Conservation (phyloP, 2,329 filamentous ascomycete species). For the Podosphaera xanthii region DNA sequence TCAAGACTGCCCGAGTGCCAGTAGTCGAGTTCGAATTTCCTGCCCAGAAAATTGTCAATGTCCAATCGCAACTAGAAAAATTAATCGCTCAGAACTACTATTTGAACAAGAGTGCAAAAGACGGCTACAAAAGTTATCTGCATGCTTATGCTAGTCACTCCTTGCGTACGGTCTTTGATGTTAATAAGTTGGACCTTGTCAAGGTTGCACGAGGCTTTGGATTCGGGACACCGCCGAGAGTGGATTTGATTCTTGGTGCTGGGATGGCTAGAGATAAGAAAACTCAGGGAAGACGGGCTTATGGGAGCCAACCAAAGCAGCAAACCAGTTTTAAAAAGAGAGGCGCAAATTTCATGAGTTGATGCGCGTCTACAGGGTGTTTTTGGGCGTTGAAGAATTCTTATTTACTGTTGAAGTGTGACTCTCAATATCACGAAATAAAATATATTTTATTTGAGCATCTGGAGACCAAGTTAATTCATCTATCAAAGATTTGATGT, state of each 20-base stretch:
- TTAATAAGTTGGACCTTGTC: constrained; percentile 58
- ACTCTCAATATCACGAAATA: no score
- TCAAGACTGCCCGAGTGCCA: constrained; percentile 79
- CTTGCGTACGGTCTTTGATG: constrained; percentile 63
- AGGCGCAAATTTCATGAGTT: no score
- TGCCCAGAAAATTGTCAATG: constrained; percentile 70
- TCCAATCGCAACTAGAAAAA: constrained; percentile 81
- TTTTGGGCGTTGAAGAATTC: no score
- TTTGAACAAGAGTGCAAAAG: constrained; percentile 65
- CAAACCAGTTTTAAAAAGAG: constrained; percentile 16
- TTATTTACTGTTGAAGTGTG: no score
- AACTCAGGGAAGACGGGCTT: constrained; percentile 39
- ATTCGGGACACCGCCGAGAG: constrained; percentile 51
- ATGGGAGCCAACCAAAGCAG: constrained; percentile 59
- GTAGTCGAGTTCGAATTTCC: constrained; percentile 95
- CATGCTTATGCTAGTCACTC: constrained; percentile 84
- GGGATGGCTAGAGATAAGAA: constrained; percentile 57
- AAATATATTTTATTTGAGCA: no score
- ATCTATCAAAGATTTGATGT: no score
- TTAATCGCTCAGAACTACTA: constrained; percentile 93
- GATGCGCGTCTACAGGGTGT: no score
- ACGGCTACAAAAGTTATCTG: constrained; percentile 70
- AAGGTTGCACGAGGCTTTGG: constrained; percentile 74
- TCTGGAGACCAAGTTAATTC: no score
- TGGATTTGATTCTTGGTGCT: constrained; percentile 57